Evolutionary conservation across 768 basidiomycete species (phyloP), one percentile per base, ranked within the genome.

Genomic region (Coprinopsis cinerea): DNA sequence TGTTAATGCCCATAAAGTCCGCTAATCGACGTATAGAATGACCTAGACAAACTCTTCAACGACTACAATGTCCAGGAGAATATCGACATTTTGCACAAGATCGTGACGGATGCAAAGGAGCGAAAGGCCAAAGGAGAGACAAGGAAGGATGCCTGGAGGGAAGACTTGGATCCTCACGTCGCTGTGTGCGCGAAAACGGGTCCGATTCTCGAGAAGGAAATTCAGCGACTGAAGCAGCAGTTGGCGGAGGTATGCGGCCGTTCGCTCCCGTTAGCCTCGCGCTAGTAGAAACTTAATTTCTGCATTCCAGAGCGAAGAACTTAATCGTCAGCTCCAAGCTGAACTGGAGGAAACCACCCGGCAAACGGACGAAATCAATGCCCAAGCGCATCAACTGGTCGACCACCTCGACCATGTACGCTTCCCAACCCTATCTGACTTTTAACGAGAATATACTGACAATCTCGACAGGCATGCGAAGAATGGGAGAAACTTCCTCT

Each of bases 51-150:
- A 30, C 54, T 90, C n/a, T 83, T 88, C 61, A 77, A 72, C 24
- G 76, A 83, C 48, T 83, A 85, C 57, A 72, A 78, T 44, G 80
- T 85, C 1, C 78, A 79, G 55, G 80, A 83, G 39, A 83, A 79
- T 55, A 76, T 90, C 26, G 87, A 91, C 61, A 72, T 72, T 2
- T 71, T 91, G 11, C 86, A 90, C 53, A 71, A 72, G 10, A 76
- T 87, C 13, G 79, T 90, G 1, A 78, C 72, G 10, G 86, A 87
- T 26, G 88, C 86, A 54, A 82, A 61, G 59, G 75, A 75, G 17
- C 67, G 75, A 20, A 79, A 82, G 46, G 73, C 72, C 28, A 69
- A 71, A 40, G 72, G 73, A 5, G 73, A 71, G 35, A 55, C 63
- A 11, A 70, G 70, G 0, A 75, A 72, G 13, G 84, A 88, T 59